Evolutionary conservation across 345 rosid genomes (phyloP).

Genomic region (Jatropha curcas): DNA sequence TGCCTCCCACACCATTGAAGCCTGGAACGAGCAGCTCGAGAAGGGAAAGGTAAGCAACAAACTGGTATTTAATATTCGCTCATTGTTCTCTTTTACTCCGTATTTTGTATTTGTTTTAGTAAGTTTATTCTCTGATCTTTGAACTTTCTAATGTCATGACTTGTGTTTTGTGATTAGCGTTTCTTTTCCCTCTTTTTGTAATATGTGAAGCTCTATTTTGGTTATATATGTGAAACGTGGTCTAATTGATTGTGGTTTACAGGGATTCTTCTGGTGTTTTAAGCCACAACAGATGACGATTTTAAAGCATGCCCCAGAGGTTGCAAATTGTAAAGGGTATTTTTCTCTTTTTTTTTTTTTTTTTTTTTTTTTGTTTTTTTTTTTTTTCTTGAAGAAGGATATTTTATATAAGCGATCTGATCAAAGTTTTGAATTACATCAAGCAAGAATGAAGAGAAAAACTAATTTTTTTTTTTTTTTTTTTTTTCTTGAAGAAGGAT

Average conservation of each 20-base stretch:
- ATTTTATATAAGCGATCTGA: too few relatives aligned
- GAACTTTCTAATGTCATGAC: neutral
- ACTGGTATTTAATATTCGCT: slow-evolving; percentile 20
- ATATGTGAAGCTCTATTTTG: neutral
- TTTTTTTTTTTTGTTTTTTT: too few relatives aligned
- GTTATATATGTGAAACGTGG: neutral
- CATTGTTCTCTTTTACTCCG: neutral
- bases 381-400: too few relatives aligned
- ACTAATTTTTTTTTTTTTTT: too few relatives aligned
- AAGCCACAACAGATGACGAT: neutral
- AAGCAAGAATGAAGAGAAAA: too few relatives aligned
- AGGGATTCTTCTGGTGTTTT: neutral
- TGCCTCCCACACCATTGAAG: slow-evolving; percentile 34
- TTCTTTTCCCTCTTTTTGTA: neutral
- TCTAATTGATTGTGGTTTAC: neutral
- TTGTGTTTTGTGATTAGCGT: neutral
- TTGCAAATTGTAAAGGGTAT: too few relatives aligned
- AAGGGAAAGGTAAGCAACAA: slow-evolving; percentile 23
- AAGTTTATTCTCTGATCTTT: neutral
- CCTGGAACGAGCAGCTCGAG: slow-evolving; percentile 32
- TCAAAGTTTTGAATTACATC: too few relatives aligned
- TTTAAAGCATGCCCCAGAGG: neutral
- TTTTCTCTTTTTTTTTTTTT: too few relatives aligned
- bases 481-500: too few relatives aligned
- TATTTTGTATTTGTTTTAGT: too few relatives aligned